Conservation (phyloP, 176 grass and related monocot species). For the Ensete glaucum region DNA sequence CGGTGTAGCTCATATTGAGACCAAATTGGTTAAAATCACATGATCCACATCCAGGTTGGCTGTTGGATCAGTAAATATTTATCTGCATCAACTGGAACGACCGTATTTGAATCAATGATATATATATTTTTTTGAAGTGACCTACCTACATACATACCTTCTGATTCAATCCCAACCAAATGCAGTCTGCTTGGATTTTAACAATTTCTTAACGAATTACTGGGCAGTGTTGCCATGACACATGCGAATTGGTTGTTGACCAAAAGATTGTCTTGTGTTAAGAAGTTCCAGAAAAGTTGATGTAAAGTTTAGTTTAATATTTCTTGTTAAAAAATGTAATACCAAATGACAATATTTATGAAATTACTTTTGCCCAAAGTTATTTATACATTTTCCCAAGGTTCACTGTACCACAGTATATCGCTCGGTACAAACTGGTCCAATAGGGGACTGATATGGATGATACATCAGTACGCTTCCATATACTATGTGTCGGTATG, state of each 20-base stretch:
- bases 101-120: too few species aligned
- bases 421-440: too few species aligned
- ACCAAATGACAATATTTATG: not conserved
- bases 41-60: too few species aligned
- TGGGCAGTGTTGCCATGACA: not conserved
- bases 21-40: too few species aligned
- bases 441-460: too few species aligned
- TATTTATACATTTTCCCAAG: not conserved
- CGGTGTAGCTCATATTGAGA: too few species aligned
- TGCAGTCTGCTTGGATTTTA: not conserved
- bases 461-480: too few species aligned
- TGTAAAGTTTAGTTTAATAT: not conserved
- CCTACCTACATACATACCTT: not conserved
- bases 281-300: not conserved
- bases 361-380: not conserved
- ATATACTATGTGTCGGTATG: too few species aligned
- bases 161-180: not conserved
- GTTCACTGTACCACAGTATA: too few species aligned
- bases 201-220: not conserved
- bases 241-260: not conserved
- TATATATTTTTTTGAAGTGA: too few species aligned
- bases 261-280: not conserved
- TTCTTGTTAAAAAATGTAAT: not conserved
- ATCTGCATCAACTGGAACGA: too few species aligned
- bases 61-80: too few species aligned